Conservation (phyloP, 371 early-diverging fungal species). For the Mucor ambiguus region DNA sequence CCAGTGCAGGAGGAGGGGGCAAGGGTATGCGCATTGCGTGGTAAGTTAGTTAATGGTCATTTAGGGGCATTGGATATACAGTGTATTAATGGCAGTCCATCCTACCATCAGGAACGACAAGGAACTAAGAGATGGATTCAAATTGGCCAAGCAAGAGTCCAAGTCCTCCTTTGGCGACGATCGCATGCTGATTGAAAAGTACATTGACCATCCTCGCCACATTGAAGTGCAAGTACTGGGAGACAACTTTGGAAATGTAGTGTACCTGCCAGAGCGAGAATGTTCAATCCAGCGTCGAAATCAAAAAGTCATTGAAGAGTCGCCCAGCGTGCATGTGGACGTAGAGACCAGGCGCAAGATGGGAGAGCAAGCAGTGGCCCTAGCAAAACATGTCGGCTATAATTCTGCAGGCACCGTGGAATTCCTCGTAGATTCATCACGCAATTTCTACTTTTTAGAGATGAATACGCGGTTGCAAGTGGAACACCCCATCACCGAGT, state of each 20-base stretch:
- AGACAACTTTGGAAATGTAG: constrained; percentile 73
- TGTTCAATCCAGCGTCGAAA: constrained; percentile 92
- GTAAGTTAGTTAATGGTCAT: constrained; percentile 26
- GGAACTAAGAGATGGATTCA: constrained; percentile 79
- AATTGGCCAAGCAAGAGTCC: constrained; percentile 82
- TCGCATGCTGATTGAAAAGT: constrained; percentile 89
- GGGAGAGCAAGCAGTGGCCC: constrained; percentile 84
- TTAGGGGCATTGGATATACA: background rate
- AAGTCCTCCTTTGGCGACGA: constrained; percentile 86
- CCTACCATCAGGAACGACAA: constrained; percentile 47
- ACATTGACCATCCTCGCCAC: constrained; percentile 83
- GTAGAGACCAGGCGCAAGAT: constrained; percentile 66
- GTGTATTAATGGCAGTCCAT: background rate
- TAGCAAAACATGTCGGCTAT: constrained; percentile 84
- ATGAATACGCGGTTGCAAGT: constrained; percentile 92
- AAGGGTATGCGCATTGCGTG: constrained; percentile 85
- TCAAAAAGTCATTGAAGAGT: constrained; percentile 86
- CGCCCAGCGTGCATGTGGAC: constrained; percentile 75
- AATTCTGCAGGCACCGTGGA: constrained; percentile 79
- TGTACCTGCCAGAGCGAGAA: constrained; percentile 90
- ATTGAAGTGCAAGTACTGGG: constrained; percentile 86
- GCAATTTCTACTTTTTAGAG: constrained; percentile 86
- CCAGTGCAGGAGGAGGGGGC: constrained; percentile 88
- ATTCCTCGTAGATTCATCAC: constrained; percentile 69
- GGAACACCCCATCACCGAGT: constrained; percentile 98